Conservation (phyloP, 805 yeast genomes). For the Barnettozyma siamensis region DNA sequence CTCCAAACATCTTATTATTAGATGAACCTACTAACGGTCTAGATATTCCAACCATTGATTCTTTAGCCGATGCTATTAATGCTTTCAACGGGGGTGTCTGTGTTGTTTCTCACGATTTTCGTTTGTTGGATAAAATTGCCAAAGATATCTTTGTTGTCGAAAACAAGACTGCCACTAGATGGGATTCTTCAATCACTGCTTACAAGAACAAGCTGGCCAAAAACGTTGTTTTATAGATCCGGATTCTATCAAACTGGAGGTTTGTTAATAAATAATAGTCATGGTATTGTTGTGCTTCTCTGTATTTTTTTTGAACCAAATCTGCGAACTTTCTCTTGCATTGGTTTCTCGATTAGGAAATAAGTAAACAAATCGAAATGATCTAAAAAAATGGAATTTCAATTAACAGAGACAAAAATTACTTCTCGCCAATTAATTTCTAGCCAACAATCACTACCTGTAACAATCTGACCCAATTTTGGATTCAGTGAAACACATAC, state of each 20-base stretch:
- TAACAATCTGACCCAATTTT: too few relatives aligned
- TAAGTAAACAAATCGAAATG: constrained; percentile 14
- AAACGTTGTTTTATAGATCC: constrained; percentile 64
- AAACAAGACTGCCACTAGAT: constrained; percentile 89
- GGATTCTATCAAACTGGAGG: too few relatives aligned
- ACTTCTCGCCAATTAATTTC: too few relatives aligned
- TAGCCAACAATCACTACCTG: too few relatives aligned
- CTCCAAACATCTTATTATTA: constrained; percentile 88
- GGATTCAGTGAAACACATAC: too few relatives aligned
- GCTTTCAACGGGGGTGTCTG: constrained; percentile 97
- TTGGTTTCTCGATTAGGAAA: constrained; percentile 9
- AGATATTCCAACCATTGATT: constrained; percentile 97
- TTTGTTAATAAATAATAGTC: not conserved
- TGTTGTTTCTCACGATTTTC: constrained; percentile 98
- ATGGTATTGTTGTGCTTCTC: not conserved
- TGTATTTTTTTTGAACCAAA: too few relatives aligned
- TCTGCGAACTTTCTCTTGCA: too few relatives aligned
- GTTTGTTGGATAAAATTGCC: constrained; percentile 94
- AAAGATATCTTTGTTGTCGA: constrained; percentile 96
- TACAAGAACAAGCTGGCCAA: constrained; percentile 94
- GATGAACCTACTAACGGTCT: constrained; percentile 99
- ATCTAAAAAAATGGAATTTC: too few relatives aligned
- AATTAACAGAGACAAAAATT: too few relatives aligned
- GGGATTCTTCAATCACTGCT: constrained; percentile 88
- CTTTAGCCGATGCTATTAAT: constrained; percentile 93